Evolutionary conservation across 1,284 basidiomycete genomes (phyloP).

Genomic region (Dichomitus squalens): DNA sequence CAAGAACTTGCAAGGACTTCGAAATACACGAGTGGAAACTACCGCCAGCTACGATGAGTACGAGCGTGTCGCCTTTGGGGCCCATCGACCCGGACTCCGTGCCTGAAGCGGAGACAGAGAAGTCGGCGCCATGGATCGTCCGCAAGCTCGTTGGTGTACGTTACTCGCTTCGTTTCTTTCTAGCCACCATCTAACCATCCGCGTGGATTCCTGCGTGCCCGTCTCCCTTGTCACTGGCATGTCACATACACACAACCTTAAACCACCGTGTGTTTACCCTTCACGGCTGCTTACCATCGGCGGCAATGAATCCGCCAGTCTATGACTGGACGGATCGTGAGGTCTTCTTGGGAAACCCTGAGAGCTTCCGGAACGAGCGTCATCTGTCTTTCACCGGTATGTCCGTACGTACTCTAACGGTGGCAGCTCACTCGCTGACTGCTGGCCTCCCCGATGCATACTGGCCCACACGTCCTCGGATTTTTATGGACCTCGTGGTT

Average conservation of each 20-base stretch:
- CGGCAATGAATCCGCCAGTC: constrained; percentile 40
- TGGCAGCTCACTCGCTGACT: constrained; percentile 5
- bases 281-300: not conserved
- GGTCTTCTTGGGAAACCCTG: constrained; percentile 65
- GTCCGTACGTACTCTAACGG: constrained; percentile 24
- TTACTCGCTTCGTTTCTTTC: constrained; percentile 13
- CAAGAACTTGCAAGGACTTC: not conserved
- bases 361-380: constrained; percentile 61
- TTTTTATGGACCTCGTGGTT: not conserved
- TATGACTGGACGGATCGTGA: constrained; percentile 66
- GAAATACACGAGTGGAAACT: not conserved
- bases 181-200: constrained; percentile 4
- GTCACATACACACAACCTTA: not conserved
- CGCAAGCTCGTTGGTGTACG: constrained; percentile 64
- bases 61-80: constrained; percentile 45
- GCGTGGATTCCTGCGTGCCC: constrained; percentile 3
- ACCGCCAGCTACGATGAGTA: constrained; percentile 11
- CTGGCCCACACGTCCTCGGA: not conserved
- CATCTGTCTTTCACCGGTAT: constrained; percentile 62
- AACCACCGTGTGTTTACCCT: no score
- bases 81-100: constrained; percentile 57
- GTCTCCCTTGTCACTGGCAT: not conserved
- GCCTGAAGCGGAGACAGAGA: constrained; percentile 50
- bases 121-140: constrained; percentile 62
- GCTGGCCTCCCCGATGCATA: not conserved